Conservation (phyloP, 306 rosid species). For the Styphnolobium japonicum region DNA sequence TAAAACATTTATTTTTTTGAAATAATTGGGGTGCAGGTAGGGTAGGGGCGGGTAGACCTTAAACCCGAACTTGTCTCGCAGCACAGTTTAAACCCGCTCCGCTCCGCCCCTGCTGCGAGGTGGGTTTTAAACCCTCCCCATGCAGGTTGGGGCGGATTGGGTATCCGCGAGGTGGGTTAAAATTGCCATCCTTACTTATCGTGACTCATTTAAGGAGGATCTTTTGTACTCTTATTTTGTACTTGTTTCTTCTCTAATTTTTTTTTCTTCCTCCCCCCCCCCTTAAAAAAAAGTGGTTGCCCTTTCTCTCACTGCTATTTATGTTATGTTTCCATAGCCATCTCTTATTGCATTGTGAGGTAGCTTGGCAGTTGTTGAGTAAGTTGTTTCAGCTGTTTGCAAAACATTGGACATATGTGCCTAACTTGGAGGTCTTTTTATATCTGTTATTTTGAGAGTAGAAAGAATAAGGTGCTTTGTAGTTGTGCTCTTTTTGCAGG, state of each 20-base stretch:
- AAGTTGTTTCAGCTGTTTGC: neutral
- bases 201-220: neutral
- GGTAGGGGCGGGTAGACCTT: too few species aligned
- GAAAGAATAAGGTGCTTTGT: neutral
- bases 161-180: too few species aligned
- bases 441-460: neutral
- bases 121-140: too few species aligned
- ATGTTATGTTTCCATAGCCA: neutral
- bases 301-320: neutral
- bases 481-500: neutral
- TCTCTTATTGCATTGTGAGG: neutral
- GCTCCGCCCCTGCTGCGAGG: too few species aligned
- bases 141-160: too few species aligned
- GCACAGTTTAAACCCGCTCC: too few species aligned
- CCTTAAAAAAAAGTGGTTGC: neutral
- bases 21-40: too few species aligned
- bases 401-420: neutral
- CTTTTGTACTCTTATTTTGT: neutral
- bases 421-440: neutral
- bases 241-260: neutral
- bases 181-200: too few species aligned
- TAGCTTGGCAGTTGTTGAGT: neutral
- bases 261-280: too few species aligned
- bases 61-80: too few species aligned
- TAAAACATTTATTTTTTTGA: too few species aligned